These are phyloP conservation scores for Acer negundo DNA, from an alignment of 345 rosid genomes.

Conservation along the genomic window DNA sequence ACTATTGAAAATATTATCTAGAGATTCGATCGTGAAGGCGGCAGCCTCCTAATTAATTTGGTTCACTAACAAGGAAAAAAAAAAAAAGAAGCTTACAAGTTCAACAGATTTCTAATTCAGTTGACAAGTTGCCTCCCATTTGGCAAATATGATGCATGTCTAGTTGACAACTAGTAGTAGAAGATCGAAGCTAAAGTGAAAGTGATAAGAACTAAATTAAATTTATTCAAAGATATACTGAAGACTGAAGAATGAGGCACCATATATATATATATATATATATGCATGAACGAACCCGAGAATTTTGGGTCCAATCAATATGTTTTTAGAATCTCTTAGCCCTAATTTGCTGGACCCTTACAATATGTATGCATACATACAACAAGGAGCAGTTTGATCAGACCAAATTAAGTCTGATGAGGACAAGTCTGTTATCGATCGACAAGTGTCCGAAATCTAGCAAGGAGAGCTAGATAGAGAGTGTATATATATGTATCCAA, in stretches of 20 bases:
- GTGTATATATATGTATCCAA: not conserved
- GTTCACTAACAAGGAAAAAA: too few relatives aligned
- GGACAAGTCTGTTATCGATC: conserved; percentile 32
- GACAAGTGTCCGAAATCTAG: conserved; percentile 23
- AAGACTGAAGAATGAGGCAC: not conserved
- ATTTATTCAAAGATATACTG: not conserved
- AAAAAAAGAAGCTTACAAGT: too few relatives aligned
- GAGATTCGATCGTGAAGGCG: too few relatives aligned
- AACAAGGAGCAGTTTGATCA: not conserved
- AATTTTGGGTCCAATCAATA: conserved; percentile 5
- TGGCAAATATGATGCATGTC: too few relatives aligned
- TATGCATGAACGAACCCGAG: not conserved
- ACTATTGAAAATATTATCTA: too few relatives aligned
- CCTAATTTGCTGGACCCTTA: conserved; percentile 12
- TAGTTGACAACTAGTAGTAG: too few relatives aligned
- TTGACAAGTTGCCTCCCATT: too few relatives aligned
- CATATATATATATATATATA: not conserved
- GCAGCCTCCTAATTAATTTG: too few relatives aligned
- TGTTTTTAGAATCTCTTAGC: not conserved
- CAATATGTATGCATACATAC: too few relatives aligned
- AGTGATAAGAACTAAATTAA: too few relatives aligned
- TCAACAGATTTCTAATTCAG: not conserved
- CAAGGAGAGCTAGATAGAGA: too few relatives aligned
- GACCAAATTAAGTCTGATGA: not conserved
- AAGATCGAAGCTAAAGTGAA: too few relatives aligned